These are phyloP conservation scores for Drechslerella stenobrocha DNA, from an alignment of 2,329 filamentous ascomycete genomes.

Conservation along the genomic window DNA sequence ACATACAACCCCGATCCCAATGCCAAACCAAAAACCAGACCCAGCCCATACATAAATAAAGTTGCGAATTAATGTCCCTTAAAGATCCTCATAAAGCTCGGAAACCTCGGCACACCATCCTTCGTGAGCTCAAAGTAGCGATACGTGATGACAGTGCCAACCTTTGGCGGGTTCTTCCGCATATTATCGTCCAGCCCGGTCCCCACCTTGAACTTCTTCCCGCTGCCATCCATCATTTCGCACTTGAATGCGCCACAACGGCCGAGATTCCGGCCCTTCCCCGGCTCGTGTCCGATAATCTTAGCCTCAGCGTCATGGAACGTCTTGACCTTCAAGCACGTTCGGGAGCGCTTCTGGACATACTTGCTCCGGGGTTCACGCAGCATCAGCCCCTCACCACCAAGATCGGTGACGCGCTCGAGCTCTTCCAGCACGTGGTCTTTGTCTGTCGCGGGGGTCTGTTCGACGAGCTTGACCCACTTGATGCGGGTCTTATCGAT, in stretches of 20 bases:
- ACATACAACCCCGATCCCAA: not conserved
- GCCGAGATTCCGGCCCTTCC: slow-evolving; percentile 51
- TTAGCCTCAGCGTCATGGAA: slow-evolving; percentile 53
- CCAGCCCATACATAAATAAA: slow-evolving; percentile 6
- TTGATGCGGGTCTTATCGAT: slow-evolving; percentile 48
- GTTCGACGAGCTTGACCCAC: slow-evolving; percentile 52
- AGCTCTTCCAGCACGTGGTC: slow-evolving; percentile 51
- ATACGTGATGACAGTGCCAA: slow-evolving; percentile 51
- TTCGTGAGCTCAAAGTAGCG: slow-evolving; percentile 52
- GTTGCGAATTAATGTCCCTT: slow-evolving; percentile 50
- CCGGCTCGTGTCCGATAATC: slow-evolving; percentile 52
- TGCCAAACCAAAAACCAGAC: slow-evolving; percentile 3
- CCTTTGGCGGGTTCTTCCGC: slow-evolving; percentile 52
- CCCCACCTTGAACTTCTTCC: slow-evolving; percentile 52
- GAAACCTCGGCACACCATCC: slow-evolving; percentile 51
- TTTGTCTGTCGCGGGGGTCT: slow-evolving; percentile 45
- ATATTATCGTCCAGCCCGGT: slow-evolving; percentile 52
- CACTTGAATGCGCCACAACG: slow-evolving; percentile 51
- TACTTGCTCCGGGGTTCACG: slow-evolving; percentile 51
- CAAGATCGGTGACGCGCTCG: slow-evolving; percentile 48
- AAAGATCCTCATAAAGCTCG: slow-evolving; percentile 51
- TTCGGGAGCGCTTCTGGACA: slow-evolving; percentile 50
- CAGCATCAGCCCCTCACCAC: slow-evolving; percentile 53
- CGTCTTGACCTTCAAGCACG: slow-evolving; percentile 52
- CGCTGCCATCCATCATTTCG: slow-evolving; percentile 53